Evolutionary conservation across 768 basidiomycete genomes (phyloP).

Genomic region (Tubosaeta sp.): DNA sequence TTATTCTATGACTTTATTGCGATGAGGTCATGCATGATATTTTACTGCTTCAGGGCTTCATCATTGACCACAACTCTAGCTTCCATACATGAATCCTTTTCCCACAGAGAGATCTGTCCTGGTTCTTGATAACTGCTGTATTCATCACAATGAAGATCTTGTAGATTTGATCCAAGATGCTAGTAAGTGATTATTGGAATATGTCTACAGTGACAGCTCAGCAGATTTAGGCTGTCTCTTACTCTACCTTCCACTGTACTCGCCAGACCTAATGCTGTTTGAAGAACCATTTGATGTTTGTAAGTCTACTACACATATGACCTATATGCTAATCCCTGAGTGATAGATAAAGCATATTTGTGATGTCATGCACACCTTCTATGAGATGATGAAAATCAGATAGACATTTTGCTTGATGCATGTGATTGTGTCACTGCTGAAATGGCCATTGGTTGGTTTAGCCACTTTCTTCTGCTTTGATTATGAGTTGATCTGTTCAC

Average conservation of each 20-base stretch:
- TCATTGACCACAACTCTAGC: neutral
- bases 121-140: slow-evolving; percentile 1
- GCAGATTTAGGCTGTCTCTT: neutral
- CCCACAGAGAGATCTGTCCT: neutral
- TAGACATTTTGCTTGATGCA: neutral
- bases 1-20: neutral
- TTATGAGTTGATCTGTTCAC: no score
- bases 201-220: neutral
- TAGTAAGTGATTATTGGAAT: neutral
- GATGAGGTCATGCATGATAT: neutral
- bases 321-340: neutral
- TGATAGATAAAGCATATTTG: neutral
- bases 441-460: slow-evolving; percentile 4
- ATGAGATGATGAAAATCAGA: neutral
- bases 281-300: neutral
- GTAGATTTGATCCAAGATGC: neutral
- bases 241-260: neutral
- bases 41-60: no score
- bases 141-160: slow-evolving; percentile 5
- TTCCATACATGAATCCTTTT: slow-evolving; percentile 2
- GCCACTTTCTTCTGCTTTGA: no score
- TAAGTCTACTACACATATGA: neutral
- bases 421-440: neutral
- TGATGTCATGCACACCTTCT: neutral
- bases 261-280: neutral